Evolutionary conservation across 768 basidiomycete species (phyloP).

Genomic region (Omphalotus guepiniiformis): DNA sequence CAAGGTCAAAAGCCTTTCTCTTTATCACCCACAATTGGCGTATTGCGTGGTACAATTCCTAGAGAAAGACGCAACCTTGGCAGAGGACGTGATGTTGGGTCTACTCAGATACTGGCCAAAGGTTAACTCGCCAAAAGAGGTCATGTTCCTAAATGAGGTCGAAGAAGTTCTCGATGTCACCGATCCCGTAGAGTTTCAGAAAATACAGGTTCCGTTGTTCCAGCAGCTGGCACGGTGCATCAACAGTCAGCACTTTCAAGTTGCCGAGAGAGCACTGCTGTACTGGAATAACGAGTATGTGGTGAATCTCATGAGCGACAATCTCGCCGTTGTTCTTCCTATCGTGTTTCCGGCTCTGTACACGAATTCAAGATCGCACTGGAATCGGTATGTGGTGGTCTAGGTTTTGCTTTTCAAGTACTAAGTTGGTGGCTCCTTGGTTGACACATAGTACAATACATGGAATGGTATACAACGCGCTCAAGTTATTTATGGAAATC

Average conservation of each 20-base stretch:
- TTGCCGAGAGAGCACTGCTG: conserved; percentile 92
- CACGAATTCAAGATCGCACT: conserved; percentile 93
- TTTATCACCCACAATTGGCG: conserved; percentile 98
- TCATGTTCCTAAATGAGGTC: conserved; percentile 99
- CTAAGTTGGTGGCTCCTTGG: conserved; percentile 11
- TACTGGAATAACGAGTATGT: conserved; percentile 99
- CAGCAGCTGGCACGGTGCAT: conserved; percentile 94
- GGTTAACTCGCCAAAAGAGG: conserved; percentile 98
- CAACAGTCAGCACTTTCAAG: conserved; percentile 99
- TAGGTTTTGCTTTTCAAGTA: conserved; percentile 1
- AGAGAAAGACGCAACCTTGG: conserved; percentile 90
- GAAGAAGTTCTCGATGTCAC: conserved; percentile 99
- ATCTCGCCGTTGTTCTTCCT: conserved; percentile 81
- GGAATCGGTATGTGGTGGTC: conserved; percentile 79
- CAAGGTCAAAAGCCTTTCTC: conserved; percentile 95
- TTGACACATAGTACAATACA: conserved; percentile 83
- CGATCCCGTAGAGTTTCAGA: conserved; percentile 92
- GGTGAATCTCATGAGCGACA: conserved; percentile 98
- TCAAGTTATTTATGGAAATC: conserved; percentile 99
- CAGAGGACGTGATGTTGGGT: conserved; percentile 94
- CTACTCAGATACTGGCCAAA: conserved; percentile 99
- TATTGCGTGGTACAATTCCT: conserved; percentile 99
- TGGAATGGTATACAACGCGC: conserved; percentile 97
- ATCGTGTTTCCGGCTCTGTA: conserved; percentile 97
- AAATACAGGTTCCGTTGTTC: conserved; percentile 91